A percentile compares a stretch with the other conserved stretches of the same genome.
Evolutionary conservation across 768 basidiomycete species (phyloP).

Genomic region (Rhodotorula babjevae): DNA sequence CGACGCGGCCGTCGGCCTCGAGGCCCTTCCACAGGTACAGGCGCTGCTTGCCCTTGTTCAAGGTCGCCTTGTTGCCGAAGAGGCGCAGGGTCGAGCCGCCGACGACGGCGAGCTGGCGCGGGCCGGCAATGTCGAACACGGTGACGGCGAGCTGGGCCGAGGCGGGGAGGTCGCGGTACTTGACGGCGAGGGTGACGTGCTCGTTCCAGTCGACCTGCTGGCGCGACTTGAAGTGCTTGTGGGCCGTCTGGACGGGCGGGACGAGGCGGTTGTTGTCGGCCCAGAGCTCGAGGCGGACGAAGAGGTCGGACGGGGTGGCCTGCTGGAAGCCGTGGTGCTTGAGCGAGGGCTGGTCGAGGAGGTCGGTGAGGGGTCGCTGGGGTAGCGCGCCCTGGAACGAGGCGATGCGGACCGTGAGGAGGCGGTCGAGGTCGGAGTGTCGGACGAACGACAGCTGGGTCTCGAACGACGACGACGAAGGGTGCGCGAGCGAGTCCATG

Average conservation of each 20-base stretch:
- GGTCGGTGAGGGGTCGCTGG: slow-evolving; percentile 66
- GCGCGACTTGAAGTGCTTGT: slow-evolving; percentile 80
- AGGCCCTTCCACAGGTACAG: slow-evolving; percentile 73
- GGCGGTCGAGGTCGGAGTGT: slow-evolving; percentile 30
- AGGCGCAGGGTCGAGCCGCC: slow-evolving; percentile 85
- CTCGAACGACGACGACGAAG: slow-evolving; percentile 7
- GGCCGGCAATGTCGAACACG: slow-evolving; percentile 86
- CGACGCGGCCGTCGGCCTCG: slow-evolving; percentile 78
- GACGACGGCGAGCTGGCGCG: slow-evolving; percentile 49
- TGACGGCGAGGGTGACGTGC: slow-evolving; percentile 84
- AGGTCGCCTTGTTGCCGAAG: slow-evolving; percentile 89
- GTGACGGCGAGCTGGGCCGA: slow-evolving; percentile 87
- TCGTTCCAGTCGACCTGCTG: slow-evolving; percentile 78
- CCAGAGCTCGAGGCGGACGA: slow-evolving; percentile 84
- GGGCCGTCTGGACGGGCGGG: slow-evolving; percentile 82
- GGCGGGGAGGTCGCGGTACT: slow-evolving; percentile 86
- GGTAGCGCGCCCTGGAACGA: slow-evolving; percentile 71
- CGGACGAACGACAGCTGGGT: slow-evolving; percentile 28
- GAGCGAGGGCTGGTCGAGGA: slow-evolving; percentile 75
- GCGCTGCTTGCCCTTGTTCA: slow-evolving; percentile 86
- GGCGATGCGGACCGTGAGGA: slow-evolving; percentile 44
- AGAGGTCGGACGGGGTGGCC: slow-evolving; percentile 80
- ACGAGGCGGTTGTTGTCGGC: slow-evolving; percentile 91
- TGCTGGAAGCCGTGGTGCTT: slow-evolving; percentile 73
- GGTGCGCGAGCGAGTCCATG: slow-evolving; percentile 14